Percentiles rank a stretch among this genome's conserved stretches.
phyloP scores from a whole-genome alignment of 352 stramenopile genomes.

The Blastocystis sp. region DNA sequence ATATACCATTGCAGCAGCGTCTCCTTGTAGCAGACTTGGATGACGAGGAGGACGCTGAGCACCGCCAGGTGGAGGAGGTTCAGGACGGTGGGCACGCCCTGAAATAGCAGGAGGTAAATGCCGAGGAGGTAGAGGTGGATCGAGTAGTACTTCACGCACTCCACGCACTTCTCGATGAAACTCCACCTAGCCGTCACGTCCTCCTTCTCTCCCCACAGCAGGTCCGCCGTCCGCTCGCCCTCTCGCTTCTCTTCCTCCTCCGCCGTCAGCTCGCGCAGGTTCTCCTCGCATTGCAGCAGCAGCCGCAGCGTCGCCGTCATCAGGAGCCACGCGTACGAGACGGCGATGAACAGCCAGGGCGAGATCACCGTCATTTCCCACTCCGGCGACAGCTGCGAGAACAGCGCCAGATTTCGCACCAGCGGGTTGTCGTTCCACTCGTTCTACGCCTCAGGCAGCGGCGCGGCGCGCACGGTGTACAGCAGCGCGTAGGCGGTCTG shows the following conservation, averaged over 20 bases:
- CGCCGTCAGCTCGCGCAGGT: neutral
- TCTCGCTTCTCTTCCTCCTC: neutral
- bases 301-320: neutral
- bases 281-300: neutral
- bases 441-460: neutral
- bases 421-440: neutral
- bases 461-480: neutral
- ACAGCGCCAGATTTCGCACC: neutral
- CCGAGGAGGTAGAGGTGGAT: constrained; percentile 31
- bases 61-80: constrained; percentile 29
- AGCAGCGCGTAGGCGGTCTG: neutral
- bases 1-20: constrained; percentile 18
- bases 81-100: constrained; percentile 13
- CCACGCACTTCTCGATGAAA: constrained; percentile 1
- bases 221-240: neutral
- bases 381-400: neutral
- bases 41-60: constrained; percentile 39
- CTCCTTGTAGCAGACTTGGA: constrained; percentile 54
- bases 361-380: neutral
- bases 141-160: constrained; percentile 34
- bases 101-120: constrained; percentile 14
- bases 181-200: constrained; percentile 24
- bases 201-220: neutral
- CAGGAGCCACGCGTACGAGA: neutral
- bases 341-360: no score